phyloP scores from a whole-genome alignment of 176 grass and related monocot genomes.

The Cymbopogon citratus region DNA sequence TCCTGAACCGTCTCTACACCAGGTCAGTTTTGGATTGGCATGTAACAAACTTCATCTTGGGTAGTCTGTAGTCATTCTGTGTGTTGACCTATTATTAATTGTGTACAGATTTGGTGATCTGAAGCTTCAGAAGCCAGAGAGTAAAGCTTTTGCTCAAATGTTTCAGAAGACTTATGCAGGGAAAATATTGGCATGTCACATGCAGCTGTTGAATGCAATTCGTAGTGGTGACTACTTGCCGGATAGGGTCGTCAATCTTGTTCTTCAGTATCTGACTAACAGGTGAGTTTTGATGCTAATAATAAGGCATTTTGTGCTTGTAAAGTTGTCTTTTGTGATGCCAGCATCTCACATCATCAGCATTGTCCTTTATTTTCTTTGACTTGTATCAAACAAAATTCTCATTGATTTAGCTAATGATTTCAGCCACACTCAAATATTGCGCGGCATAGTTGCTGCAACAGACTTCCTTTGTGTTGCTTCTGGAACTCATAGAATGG shows the following conservation, averaged over 20 bases:
- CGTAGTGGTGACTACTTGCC: conserved; percentile 90
- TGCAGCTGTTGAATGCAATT: conserved; percentile 77
- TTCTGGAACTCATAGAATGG: neutral
- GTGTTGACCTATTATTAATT: conserved; percentile 16
- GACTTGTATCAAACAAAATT: neutral
- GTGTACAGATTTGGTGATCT: conserved; percentile 77
- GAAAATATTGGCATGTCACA: conserved; percentile 80
- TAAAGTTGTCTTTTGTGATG: neutral
- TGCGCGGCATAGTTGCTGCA: neutral
- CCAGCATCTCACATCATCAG: neutral
- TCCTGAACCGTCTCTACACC: conserved; percentile 82
- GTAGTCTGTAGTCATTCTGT: conserved; percentile 11
- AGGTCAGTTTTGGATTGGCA: conserved; percentile 40
- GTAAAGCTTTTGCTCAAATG: conserved; percentile 91
- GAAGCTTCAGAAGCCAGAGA: conserved; percentile 89
- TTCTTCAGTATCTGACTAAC: conserved; percentile 94
- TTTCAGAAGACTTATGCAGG: conserved; percentile 89
- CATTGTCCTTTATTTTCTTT: neutral
- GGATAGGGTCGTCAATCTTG: conserved; percentile 87
- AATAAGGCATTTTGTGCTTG: conserved; percentile 5
- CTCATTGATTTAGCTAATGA: neutral
- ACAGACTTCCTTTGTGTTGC: neutral
- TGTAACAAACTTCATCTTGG: conserved; percentile 3
- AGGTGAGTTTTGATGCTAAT: conserved; percentile 36
- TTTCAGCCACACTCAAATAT: neutral